These are phyloP conservation scores for Eutrema japonicum DNA, from an alignment of 345 rosid genomes.

Conservation along the genomic window DNA sequence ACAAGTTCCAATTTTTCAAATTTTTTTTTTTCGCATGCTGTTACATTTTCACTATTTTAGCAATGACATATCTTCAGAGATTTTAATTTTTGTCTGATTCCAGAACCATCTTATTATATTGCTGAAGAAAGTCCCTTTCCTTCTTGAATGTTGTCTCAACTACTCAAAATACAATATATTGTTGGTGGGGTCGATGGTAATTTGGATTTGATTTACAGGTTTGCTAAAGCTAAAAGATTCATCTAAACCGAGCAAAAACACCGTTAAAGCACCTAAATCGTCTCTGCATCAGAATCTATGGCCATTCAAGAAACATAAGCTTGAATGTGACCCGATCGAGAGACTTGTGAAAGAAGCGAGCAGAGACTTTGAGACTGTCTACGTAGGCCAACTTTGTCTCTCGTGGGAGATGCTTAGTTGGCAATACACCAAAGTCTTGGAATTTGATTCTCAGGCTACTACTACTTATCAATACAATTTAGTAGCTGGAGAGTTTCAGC, in stretches of 20 bases:
- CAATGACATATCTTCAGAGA: slow-evolving; percentile 21
- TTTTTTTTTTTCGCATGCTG: neutral
- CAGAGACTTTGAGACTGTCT: slow-evolving; percentile 73
- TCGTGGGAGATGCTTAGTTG: slow-evolving; percentile 93
- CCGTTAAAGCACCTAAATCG: slow-evolving; percentile 37
- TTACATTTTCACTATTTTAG: neutral
- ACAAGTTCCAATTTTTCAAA: neutral
- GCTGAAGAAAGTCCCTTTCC: slow-evolving; percentile 23
- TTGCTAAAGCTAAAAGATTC: slow-evolving; percentile 61
- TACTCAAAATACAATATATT: slow-evolving; percentile 1
- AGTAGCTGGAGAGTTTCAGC: slow-evolving; percentile 77
- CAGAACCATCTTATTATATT: neutral
- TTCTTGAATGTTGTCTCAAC: slow-evolving; percentile 32
- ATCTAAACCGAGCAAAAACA: slow-evolving; percentile 28
- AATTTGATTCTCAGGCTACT: slow-evolving; percentile 51
- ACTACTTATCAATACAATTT: slow-evolving; percentile 57
- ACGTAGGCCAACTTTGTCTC: slow-evolving; percentile 78
- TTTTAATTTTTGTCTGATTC: slow-evolving; percentile 12
- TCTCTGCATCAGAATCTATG: slow-evolving; percentile 46
- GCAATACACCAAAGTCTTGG: slow-evolving; percentile 62
- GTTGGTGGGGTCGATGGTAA: slow-evolving; percentile 20
- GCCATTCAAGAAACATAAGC: slow-evolving; percentile 51
- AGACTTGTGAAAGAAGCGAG: slow-evolving; percentile 53
- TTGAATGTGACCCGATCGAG: slow-evolving; percentile 43
- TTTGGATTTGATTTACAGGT: slow-evolving; percentile 45